Percentiles rank a stretch among this genome's conserved stretches.
These are phyloP conservation scores for Wickerhamomyces canadensis DNA, from an alignment of 805 yeast species.

Conservation along the genomic window DNA sequence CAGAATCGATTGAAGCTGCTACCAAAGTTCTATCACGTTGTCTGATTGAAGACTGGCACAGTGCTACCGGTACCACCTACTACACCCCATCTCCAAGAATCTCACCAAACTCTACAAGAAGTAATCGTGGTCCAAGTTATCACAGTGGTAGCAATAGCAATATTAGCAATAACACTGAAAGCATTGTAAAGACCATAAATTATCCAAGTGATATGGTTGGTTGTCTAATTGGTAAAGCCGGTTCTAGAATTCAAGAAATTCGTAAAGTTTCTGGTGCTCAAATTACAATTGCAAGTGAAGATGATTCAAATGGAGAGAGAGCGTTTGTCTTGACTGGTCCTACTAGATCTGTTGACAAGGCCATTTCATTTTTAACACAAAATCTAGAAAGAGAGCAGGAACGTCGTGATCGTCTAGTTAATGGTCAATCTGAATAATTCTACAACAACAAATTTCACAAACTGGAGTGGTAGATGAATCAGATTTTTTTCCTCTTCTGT, in stretches of 20 bases:
- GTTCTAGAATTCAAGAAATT: slow-evolving; percentile 80
- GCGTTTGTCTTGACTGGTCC: slow-evolving; percentile 65
- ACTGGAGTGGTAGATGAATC: slow-evolving; percentile 4
- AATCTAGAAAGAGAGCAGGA: slow-evolving; percentile 54
- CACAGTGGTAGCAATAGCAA: background rate
- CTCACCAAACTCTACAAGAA: slow-evolving; percentile 11
- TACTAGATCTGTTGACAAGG: slow-evolving; percentile 44
- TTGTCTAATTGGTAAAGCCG: slow-evolving; percentile 82
- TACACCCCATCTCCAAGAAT: slow-evolving; percentile 44
- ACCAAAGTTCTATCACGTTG: slow-evolving; percentile 60
- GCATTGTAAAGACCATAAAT: slow-evolving; percentile 36
- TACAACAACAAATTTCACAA: background rate
- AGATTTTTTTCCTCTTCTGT: background rate
- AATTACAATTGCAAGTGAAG: slow-evolving; percentile 69
- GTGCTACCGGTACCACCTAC: slow-evolving; percentile 56
- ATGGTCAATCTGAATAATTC: slow-evolving; percentile 4
- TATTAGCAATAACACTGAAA: slow-evolving; percentile 6
- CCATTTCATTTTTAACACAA: slow-evolving; percentile 50
- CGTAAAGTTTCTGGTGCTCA: slow-evolving; percentile 74
- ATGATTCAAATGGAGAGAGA: slow-evolving; percentile 58
- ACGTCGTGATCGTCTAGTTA: slow-evolving; percentile 34
- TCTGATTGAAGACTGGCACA: slow-evolving; percentile 67
- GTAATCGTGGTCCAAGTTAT: background rate
- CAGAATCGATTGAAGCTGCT: slow-evolving; percentile 53
- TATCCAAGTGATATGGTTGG: slow-evolving; percentile 85